Percentiles rank a stretch among this genome's conserved stretches.
phyloP scores from a whole-genome alignment of 1,139 yeast genomes.

The Hansenula lynferdii region DNA sequence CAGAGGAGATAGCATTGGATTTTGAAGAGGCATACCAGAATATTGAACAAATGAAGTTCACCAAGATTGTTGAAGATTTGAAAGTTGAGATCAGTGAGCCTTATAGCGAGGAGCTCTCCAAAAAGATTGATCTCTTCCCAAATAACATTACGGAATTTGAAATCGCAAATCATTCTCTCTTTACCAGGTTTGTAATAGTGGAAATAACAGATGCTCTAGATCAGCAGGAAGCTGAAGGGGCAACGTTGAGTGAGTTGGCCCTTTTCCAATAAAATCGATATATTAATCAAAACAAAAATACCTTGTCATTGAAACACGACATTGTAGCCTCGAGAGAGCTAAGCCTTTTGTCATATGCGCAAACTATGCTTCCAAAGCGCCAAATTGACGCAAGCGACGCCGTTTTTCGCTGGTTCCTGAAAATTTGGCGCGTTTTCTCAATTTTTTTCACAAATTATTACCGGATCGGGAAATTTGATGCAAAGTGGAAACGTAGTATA shows the following conservation, averaged over 20 bases:
- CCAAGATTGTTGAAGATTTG: constrained; percentile 29
- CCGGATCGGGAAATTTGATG: constrained; percentile 1
- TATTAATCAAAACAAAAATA: too few species aligned
- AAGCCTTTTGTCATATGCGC: too few species aligned
- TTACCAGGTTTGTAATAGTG: constrained; percentile 40
- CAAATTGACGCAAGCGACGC: too few species aligned
- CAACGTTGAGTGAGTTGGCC: constrained; percentile 51
- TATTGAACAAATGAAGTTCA: constrained; percentile 30
- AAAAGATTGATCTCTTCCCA: constrained; percentile 35
- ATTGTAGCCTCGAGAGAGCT: too few species aligned
- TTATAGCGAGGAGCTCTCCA: constrained; percentile 30
- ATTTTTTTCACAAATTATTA: background rate
- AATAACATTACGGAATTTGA: constrained; percentile 44
- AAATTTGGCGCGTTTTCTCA: background rate
- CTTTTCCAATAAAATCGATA: constrained; percentile 24
- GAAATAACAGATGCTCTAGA: constrained; percentile 42
- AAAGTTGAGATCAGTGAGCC: constrained; percentile 41
- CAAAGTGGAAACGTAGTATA: background rate
- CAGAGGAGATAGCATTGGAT: constrained; percentile 21
- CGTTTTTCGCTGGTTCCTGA: too few species aligned
- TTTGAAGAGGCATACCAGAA: constrained; percentile 16
- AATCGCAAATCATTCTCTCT: constrained; percentile 22
- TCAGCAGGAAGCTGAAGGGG: constrained; percentile 44
- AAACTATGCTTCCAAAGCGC: too few species aligned
- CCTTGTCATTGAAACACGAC: too few species aligned